Evolutionary conservation across 2,329 filamentous ascomycete genomes (phyloP), one percentile per base, ranked within the genome.

Genomic region (Pseudogymnoascus sp.): DNA sequence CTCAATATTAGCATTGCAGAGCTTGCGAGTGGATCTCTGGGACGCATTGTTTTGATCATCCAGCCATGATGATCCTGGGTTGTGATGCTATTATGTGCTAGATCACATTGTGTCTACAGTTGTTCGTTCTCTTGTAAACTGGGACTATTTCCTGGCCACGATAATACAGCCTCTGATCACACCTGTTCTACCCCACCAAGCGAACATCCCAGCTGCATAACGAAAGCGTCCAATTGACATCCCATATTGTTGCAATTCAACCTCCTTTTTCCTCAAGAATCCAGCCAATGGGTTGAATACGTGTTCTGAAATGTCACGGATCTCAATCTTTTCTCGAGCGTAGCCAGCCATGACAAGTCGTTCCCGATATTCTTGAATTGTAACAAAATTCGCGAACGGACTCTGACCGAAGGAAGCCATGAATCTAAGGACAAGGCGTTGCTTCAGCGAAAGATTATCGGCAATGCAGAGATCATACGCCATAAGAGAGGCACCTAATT

Each of bases 301-400:
- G 65, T 83, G 71, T 4, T 78, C 75, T 1, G 83, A 82, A 16
- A 86, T 74, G 68, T 86, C 83, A 14, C 72, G 71, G 1, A 84
- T 75, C 25, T 73, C 71, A 45, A 84, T 79, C 6, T 67, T 64
- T 0, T 74, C 71, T 2, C 67, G 62, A 11, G 76, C 71, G 67
- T 85, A 86, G 1, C 83, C 83, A 2, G 77, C 79, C 16, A 75
- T 72, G 0, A 77, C 71, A 6, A 86, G 71, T 61, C 80, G 77
- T 1, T 69, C 67, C 28, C 74, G 70, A 68, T 86, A 86, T 60
- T 79, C 72, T 0, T 69, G 2, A 36, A 66, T 60, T 28, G 65
- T 66, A 57, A 65, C 11, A 39, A 45, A 66, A 66, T 66, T 66
- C 5, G 60, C 43, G 19, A 63, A 63, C 23, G 65, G 65, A 48